Conservation (phyloP, 139 green algal species). For the Monoraphidium neglectum region DNA sequence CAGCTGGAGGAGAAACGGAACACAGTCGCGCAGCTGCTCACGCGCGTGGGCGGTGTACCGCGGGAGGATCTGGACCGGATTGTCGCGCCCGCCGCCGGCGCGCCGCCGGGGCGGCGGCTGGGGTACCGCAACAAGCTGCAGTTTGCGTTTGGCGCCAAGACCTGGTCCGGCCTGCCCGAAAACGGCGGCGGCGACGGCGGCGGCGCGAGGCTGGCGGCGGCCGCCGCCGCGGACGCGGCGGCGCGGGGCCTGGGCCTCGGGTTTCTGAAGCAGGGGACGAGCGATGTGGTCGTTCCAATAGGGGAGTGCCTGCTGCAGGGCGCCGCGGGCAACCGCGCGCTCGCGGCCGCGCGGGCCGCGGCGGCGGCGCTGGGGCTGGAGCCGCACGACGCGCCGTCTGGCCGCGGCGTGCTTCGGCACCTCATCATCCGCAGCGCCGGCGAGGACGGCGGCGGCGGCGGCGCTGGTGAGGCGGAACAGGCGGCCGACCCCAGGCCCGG, state of each 20-base stretch:
- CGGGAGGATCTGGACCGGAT: background rate
- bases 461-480: background rate
- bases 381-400: constrained; percentile 17
- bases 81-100: background rate
- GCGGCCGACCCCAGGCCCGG: background rate
- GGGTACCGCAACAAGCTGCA: constrained; percentile 5
- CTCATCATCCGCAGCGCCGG: constrained; percentile 21
- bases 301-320: constrained; percentile 35
- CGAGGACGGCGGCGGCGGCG: background rate
- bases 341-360: background rate
- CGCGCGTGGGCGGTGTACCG: background rate
- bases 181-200: background rate
- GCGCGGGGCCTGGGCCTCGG: constrained; percentile 14
- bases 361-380: constrained; percentile 6
- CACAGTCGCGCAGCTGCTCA: background rate
- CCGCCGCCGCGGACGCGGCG: too few species aligned
- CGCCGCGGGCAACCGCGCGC: constrained; percentile 6
- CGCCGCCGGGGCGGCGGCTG: background rate
- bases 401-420: background rate
- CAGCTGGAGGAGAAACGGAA: constrained; percentile 5
- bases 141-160: background rate
- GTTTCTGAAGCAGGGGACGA: constrained; percentile 9
- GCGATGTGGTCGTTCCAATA: constrained; percentile 35
- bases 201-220: background rate
- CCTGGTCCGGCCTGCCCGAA: too few species aligned